A percentile compares a stretch with the other conserved stretches of the same genome.
These are phyloP conservation scores for Conoideocrella luteorostrata DNA, from an alignment of 2,329 filamentous ascomycete genomes.

Conservation along the genomic window DNA sequence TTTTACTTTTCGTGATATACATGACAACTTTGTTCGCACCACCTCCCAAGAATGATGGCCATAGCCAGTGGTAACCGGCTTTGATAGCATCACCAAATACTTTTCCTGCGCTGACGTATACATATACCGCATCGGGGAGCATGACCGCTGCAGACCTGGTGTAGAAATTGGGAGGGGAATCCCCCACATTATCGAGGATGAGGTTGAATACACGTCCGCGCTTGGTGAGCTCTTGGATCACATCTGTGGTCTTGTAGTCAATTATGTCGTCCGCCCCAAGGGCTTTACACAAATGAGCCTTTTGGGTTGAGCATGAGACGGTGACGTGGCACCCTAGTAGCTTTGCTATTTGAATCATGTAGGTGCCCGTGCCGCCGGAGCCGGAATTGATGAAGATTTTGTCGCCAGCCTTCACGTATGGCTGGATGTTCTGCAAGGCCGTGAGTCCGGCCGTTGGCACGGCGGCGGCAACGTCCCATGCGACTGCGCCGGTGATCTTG, in stretches of 20 bases:
- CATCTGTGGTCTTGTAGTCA: conserved; percentile 49
- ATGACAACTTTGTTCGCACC: conserved; percentile 36
- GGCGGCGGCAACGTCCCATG: neutral
- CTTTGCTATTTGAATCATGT: conserved; percentile 60
- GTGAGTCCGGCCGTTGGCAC: neutral
- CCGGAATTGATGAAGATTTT: conserved; percentile 61
- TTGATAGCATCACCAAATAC: conserved; percentile 18
- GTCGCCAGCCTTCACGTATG: conserved; percentile 29
- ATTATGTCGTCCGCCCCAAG: conserved; percentile 60
- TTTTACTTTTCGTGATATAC: conserved; percentile 32
- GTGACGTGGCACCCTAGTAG: conserved; percentile 54
- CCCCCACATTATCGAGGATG: conserved; percentile 56
- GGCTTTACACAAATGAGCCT: conserved; percentile 48
- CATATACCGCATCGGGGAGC: conserved; percentile 38
- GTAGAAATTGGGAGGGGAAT: conserved; percentile 44
- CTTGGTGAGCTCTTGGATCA: conserved; percentile 39
- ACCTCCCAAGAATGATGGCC: conserved; percentile 31
- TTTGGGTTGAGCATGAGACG: conserved; percentile 52
- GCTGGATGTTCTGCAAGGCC: conserved; percentile 1
- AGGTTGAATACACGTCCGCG: conserved; percentile 42
- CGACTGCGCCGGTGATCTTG: conserved; percentile 23
- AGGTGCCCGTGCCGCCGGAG: conserved; percentile 56
- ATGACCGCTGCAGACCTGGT: conserved; percentile 44
- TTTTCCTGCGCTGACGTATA: conserved; percentile 41
- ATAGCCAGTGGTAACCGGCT: conserved; percentile 18